Evolutionary conservation across 2,329 filamentous ascomycete species (phyloP).

Genomic region (Monilinia polystroma): DNA sequence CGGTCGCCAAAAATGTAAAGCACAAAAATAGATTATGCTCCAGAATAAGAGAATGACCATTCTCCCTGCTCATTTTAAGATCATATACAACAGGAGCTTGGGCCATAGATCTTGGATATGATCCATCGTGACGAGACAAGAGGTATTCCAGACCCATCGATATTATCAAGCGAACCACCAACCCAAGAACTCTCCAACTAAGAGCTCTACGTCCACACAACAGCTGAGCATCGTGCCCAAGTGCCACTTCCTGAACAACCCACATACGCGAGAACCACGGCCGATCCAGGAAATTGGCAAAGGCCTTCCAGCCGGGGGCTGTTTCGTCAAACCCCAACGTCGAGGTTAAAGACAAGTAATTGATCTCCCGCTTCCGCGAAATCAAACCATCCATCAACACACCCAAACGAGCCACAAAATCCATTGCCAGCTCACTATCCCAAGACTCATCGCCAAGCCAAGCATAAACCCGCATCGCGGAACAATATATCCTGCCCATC

Average conservation of each 20-base stretch:
- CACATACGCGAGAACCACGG: not conserved
- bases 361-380: too few relatives aligned
- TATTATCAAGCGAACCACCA: not conserved
- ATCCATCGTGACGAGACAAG: not conserved
- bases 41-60: not conserved
- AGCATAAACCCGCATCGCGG: not conserved
- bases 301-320: not conserved
- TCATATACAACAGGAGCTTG: not conserved
- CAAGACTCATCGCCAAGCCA: not conserved
- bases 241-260: not conserved
- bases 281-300: not conserved
- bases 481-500: not conserved
- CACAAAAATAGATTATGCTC: not conserved
- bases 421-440: not conserved
- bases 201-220: not conserved
- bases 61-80: not conserved
- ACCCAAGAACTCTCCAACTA: not conserved
- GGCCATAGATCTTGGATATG: not conserved
- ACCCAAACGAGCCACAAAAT: not conserved
- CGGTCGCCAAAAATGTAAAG: not conserved
- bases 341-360: not conserved
- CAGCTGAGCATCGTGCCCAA: not conserved
- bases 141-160: not conserved
- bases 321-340: not conserved
- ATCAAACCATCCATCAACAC: not conserved